Evolutionary conservation across 1,139 yeast genomes (phyloP), one percentile per base, ranked within the genome.

Genomic region (Protomyces arabidopsidicola): DNA sequence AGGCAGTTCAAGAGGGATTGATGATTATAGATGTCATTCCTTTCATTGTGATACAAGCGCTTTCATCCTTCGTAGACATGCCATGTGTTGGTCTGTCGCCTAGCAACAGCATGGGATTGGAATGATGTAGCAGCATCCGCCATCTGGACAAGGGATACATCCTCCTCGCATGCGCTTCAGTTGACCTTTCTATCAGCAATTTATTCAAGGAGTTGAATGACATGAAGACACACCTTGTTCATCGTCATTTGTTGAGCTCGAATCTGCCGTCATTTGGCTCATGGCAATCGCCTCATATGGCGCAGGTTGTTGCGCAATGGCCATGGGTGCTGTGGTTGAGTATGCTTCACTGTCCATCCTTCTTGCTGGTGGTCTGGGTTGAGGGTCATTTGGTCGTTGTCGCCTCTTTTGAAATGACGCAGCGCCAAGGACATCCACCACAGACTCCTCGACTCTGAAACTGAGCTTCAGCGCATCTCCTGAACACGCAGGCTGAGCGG

Each of bases 51-150:
- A 5, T 5, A 27, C 31, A 27, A 27, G 31, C 31, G 31, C 31
- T 27, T 27, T 27, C 31, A 27, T 27, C 4, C 31, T 27, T 27
- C 6, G 6, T 27, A 27, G 31, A 27, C 31, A 27, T 3, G 4
- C 31, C 1, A 27, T 8, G 2, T 27, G n/a, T 8, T 38, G n/a
- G n/a, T 10, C 38, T 35, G 14, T 35, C 2, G 42, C 35, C 31
- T 35, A 55, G 35, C 60, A 55, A 18, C 60, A 55, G 53, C 61
- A 57, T 9, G 61, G 61, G 16, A 57, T 50, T n/a, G 61, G 61
- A 18, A 57, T 57, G 16, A 57, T 51, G 50, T 57, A 57, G 42
- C 61, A 57, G 27, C 61, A 57, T 50, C 51, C 48, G 36, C 61
- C 61, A 31, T 50, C 61, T 34, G 61, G 61, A 22, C 55, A 48